Base-by-base conservation (phyloP, 176 grass and related monocot genomes). In the Juncus effusus region DNA sequence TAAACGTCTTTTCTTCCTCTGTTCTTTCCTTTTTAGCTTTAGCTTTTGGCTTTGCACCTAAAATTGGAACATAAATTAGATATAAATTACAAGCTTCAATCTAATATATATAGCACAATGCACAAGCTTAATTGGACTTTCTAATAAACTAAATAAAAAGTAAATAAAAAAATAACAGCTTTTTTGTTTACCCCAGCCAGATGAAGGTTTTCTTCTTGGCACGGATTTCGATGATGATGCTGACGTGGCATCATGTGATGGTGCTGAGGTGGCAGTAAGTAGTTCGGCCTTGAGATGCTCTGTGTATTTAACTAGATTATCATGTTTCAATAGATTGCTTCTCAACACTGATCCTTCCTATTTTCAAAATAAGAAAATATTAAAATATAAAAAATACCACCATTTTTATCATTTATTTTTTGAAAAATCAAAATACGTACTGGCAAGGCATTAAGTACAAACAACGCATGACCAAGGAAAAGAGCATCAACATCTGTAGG, bases 401-500 rank as follows among this genome's bases (percentile, higher is more conserved):
- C 49, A 65, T 58, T 12, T 16, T 28, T 28, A 28, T 1, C 19
- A 63, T 61, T 62, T 62, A 72, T 66, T 60, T 41, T 60, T 73
- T 70, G 79, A 39, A 67, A 59, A 45, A 76, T 6, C 7, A 72
- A 13, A 40, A 42, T 40, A 81, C 76, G 84, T 80, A 96, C 92
- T 57, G 84, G 87, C 41, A 96, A 91, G 16, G 63, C 92, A 77
- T 72, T 65, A 54, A 96, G 76, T 14, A 96, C 87, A 85, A 96
- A 96, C 61, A 87, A 79, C 45, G 79, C 87, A 81, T 96, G 92
- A 49, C 81, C 87, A 76, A 96, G 87, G 37, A 96, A 88, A 86
- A 96, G 84, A 79, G 87, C 87, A 88, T 96, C 92, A 59, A 88
- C 92, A 78, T 90, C 88, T 62, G 87, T 91, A 42, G 84, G 84